Evolutionary conservation across 2,329 filamentous ascomycete genomes (phyloP), one percentile per base, ranked within the genome.

Genomic region (Epichloe baconii): DNA sequence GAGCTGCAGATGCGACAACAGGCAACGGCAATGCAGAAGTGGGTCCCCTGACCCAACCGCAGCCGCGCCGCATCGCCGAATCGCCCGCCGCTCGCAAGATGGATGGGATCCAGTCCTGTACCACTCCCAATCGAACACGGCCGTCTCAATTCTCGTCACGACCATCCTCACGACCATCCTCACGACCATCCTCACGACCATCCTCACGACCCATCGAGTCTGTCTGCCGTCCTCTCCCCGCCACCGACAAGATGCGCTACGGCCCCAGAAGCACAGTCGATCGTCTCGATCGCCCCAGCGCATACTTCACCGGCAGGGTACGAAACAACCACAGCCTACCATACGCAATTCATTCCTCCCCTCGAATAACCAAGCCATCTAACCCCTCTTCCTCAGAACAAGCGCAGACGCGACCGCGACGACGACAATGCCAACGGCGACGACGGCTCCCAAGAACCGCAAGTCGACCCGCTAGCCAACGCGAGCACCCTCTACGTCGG

Each of bases 401-500:
- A 88, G 70, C 82, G 82, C 64, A 82, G 81, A 64, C 76, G 79
- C 57, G 78, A 85, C 58, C 78, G 76, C 45, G 76, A 81, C 48
- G 76, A 77, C 43, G 74, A 78, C 37, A 73, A 76, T 44, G 71
- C 70, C 34, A 47, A 52, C 17, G 50, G 48, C 26, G 44, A 48
- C 26, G 66, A 71, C 14, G 58, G 55, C 6, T 57, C 62, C 23
- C 70, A 79, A 44, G 83, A 88, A 54, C 64, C 64, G 7, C 54
- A 58, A 4, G 62, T 55, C 49, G 88, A 95, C 58, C 88, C 88
- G 55, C 75, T 98, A 53, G 85, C 80, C 57, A 77, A 93, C 66
- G 89, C 93, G 41, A 90, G 91, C 8, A 98, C 93, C 0, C 86
- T 98, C 65, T 98, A 98, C 64, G 91, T 98, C 45, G 93, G 93